Conservation (phyloP, 768 basidiomycete genomes). For the Agaricus subrufescens region DNA sequence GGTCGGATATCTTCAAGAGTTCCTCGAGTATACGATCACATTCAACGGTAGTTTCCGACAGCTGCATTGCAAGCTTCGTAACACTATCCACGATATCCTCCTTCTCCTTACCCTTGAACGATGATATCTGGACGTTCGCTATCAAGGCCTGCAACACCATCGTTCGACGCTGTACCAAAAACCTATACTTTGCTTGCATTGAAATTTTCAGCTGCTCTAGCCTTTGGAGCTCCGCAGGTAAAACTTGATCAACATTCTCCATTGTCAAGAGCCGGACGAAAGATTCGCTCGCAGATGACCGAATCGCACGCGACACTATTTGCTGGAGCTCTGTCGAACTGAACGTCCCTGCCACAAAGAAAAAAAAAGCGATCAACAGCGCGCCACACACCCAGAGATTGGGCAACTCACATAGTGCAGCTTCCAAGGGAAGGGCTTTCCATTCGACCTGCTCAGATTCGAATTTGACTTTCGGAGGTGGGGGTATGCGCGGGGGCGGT, state of each 20-base stretch:
- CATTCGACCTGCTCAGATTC: slow-evolving; percentile 53
- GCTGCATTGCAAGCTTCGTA: slow-evolving; percentile 45
- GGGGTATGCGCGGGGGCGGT: slow-evolving; percentile 33
- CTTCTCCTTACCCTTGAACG: slow-evolving; percentile 28
- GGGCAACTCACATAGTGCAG: slow-evolving; percentile 46
- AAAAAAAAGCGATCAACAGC: slow-evolving; percentile 4
- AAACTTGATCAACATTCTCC: slow-evolving; percentile 53
- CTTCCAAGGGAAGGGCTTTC: slow-evolving; percentile 68
- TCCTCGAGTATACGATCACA: slow-evolving; percentile 57
- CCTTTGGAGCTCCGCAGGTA: slow-evolving; percentile 56
- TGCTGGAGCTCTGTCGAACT: slow-evolving; percentile 59
- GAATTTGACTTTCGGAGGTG: slow-evolving; percentile 52
- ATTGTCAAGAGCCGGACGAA: slow-evolving; percentile 67
- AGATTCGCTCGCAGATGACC: slow-evolving; percentile 61
- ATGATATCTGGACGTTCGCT: slow-evolving; percentile 29
- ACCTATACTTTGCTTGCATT: slow-evolving; percentile 65
- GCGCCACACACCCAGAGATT: background rate
- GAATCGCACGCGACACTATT: slow-evolving; percentile 69
- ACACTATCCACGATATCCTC: slow-evolving; percentile 34
- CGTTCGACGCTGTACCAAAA: slow-evolving; percentile 58
- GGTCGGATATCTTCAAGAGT: slow-evolving; percentile 55
- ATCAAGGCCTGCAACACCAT: slow-evolving; percentile 71
- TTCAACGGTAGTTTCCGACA: slow-evolving; percentile 52
- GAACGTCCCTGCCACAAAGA: slow-evolving; percentile 43
- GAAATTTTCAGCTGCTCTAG: slow-evolving; percentile 46